A percentile compares a stretch with the other conserved stretches of the same genome.
Conservation (phyloP, 306 rosid genomes). For the Canavalia gladiata region DNA sequence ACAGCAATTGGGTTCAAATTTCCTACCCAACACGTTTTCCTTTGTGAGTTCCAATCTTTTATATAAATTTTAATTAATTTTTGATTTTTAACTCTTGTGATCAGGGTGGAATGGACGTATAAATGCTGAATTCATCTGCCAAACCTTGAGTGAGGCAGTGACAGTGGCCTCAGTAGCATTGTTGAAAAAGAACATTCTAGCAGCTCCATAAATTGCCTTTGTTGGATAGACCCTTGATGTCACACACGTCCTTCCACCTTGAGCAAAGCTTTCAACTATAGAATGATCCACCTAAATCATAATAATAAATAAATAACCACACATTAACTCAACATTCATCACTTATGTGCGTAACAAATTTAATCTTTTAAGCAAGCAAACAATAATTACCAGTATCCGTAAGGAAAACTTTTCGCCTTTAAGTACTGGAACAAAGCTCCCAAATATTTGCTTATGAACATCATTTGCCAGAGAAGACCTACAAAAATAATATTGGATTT, state of each 20-base stretch:
- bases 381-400: slow-evolving; percentile 64
- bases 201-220: slow-evolving; percentile 86
- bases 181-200: slow-evolving; percentile 81
- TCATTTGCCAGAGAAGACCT: slow-evolving; percentile 87
- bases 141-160: slow-evolving; percentile 72
- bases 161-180: slow-evolving; percentile 75
- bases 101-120: slow-evolving; percentile 73
- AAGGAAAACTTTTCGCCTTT: slow-evolving; percentile 73
- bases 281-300: slow-evolving; percentile 89
- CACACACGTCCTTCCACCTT: slow-evolving; percentile 88
- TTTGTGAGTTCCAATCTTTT: background rate
- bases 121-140: slow-evolving; percentile 98
- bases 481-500: slow-evolving; percentile 30
- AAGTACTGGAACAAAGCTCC: slow-evolving; percentile 78
- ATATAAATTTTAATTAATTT: no score
- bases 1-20: background rate
- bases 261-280: slow-evolving; percentile 86
- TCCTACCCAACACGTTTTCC: slow-evolving; percentile 2
- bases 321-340: no score
- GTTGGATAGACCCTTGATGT: slow-evolving; percentile 90
- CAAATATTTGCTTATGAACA: slow-evolving; percentile 65
- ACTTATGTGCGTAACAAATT: slow-evolving; percentile 1
- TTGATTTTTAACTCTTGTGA: slow-evolving; percentile 1
- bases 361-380: background rate
- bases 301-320: no score